A percentile compares a stretch with the other conserved stretches of the same genome.
These are phyloP conservation scores for Hypericum androsaemum DNA, from an alignment of 345 rosid genomes.

Conservation along the genomic window DNA sequence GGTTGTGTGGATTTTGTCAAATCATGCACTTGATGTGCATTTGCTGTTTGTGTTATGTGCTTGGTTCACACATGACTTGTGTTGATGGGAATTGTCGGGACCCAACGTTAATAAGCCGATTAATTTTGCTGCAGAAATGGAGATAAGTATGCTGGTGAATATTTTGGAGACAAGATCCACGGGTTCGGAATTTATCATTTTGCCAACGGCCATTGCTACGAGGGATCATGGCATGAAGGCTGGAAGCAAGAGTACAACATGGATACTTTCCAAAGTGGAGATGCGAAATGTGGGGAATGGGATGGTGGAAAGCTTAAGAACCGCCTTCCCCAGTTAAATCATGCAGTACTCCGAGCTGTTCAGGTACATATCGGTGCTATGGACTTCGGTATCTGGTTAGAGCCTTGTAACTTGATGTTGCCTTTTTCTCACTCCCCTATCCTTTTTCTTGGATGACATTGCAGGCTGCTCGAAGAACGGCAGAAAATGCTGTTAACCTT, in stretches of 20 bases:
- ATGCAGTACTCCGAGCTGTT: slow-evolving; percentile 46
- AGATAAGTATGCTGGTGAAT: slow-evolving; percentile 86
- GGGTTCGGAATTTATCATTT: slow-evolving; percentile 90
- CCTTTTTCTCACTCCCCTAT: not conserved
- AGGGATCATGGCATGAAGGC: slow-evolving; percentile 98
- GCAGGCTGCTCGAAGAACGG: slow-evolving; percentile 73
- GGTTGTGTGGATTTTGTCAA: too few species aligned
- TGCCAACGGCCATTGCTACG: slow-evolving; percentile 79
- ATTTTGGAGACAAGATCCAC: slow-evolving; percentile 84
- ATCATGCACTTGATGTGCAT: too few species aligned
- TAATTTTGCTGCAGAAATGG: slow-evolving; percentile 57
- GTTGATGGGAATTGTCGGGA: too few species aligned
- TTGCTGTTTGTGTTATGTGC: too few species aligned
- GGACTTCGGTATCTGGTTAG: too few species aligned
- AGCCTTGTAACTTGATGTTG: too few species aligned
- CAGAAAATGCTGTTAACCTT: slow-evolving; percentile 52
- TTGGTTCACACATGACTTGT: too few species aligned
- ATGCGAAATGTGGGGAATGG: slow-evolving; percentile 69
- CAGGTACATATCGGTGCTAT: slow-evolving; percentile 32
- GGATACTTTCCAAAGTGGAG: slow-evolving; percentile 70
- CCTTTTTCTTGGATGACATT: not conserved
- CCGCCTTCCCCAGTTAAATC: slow-evolving; percentile 32
- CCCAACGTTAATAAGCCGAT: too few species aligned
- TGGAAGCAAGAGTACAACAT: slow-evolving; percentile 77
- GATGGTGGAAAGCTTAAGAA: slow-evolving; percentile 47